These are phyloP conservation scores for Plantago elongata DNA, from an alignment of 257 asterid genomes.

Conservation along the genomic window DNA sequence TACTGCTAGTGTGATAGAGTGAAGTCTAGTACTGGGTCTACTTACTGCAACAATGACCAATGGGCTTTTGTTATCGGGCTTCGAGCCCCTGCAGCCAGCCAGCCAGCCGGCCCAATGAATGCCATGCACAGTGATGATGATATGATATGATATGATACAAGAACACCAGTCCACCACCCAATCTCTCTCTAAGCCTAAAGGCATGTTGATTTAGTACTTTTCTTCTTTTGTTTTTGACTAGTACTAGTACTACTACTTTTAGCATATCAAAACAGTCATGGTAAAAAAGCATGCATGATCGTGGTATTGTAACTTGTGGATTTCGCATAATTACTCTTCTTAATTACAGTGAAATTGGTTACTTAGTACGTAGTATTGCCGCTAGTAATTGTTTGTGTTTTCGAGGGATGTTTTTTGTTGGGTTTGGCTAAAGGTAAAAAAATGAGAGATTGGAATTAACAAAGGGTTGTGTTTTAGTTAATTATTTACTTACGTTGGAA, in stretches of 20 bases:
- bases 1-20: neutral
- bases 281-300: neutral
- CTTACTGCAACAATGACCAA: conserved; percentile 28
- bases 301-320: neutral
- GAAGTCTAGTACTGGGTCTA: conserved; percentile 1
- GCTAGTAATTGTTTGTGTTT: conserved; percentile 13
- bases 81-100: conserved; percentile 25
- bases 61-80: conserved; percentile 32
- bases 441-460: neutral
- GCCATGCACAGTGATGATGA: conserved; percentile 8
- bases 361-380: too few relatives aligned
- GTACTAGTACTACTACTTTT: conserved; percentile 9
- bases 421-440: too few relatives aligned
- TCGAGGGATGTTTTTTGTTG: conserved; percentile 17
- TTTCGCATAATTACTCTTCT: neutral
- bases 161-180: neutral
- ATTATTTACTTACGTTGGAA: conserved; percentile 27
- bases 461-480: neutral
- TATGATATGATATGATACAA: conserved; percentile 19
- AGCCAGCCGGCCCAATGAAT: conserved; percentile 12
- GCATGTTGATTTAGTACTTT: neutral
- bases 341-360: too few relatives aligned
- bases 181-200: neutral
- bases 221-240: neutral
- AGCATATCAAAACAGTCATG: neutral